A percentile compares a stretch with the other conserved stretches of the same genome.
Evolutionary conservation across 139 green algal species (phyloP).

Genomic region (Nannochloris sp.): DNA sequence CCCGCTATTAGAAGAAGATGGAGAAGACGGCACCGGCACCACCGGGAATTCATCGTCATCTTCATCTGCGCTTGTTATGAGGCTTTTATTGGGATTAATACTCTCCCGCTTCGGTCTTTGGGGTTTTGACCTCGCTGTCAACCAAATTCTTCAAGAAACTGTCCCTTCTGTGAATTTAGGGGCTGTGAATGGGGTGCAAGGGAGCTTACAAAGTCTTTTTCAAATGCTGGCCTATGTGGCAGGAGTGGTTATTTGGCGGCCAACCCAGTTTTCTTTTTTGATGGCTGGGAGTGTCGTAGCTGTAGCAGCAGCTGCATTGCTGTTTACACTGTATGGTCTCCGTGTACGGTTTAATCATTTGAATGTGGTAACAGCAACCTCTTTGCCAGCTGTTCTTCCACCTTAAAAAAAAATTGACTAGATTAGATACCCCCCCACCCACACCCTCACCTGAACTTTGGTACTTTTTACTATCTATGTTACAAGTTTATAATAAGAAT

Average conservation of each 20-base stretch:
- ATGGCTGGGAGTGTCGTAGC: slow-evolving; percentile 38
- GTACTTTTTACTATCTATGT: too few species aligned
- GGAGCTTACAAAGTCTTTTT: slow-evolving; percentile 58
- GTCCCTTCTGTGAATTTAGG: slow-evolving; percentile 34
- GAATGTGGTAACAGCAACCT: background rate
- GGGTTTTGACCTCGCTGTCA: slow-evolving; percentile 70
- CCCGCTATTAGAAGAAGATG: too few species aligned
- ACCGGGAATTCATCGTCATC: background rate
- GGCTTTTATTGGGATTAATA: slow-evolving; percentile 60
- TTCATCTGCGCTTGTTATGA: slow-evolving; percentile 21
- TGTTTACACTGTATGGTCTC: slow-evolving; percentile 9
- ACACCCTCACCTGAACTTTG: too few species aligned
- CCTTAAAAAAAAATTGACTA: background rate
- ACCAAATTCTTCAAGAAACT: slow-evolving; percentile 73
- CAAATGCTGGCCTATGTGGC: slow-evolving; percentile 54
- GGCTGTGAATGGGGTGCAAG: slow-evolving; percentile 66
- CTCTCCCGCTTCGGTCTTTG: slow-evolving; percentile 68
- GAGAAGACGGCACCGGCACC: background rate
- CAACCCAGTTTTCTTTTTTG: slow-evolving; percentile 38
- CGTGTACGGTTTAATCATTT: background rate
- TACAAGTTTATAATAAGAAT: too few species aligned
- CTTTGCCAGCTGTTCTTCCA: background rate
- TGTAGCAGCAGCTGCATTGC: slow-evolving; percentile 23
- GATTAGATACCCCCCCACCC: too few species aligned
- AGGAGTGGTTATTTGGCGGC: slow-evolving; percentile 23